Conservation (phyloP, 306 rosid genomes). For the Malus asiatica region DNA sequence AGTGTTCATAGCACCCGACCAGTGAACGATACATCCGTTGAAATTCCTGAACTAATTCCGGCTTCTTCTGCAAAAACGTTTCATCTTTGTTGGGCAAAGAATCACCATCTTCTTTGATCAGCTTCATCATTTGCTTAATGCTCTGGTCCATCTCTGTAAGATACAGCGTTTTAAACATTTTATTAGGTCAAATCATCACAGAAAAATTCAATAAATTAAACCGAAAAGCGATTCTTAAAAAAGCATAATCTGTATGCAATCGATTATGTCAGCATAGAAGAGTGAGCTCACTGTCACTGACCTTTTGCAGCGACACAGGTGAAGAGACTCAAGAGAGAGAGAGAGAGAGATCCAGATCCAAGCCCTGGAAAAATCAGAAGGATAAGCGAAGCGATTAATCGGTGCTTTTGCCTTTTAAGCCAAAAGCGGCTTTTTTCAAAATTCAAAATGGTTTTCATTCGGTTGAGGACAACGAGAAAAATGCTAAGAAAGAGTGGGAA, state of each 20-base stretch:
- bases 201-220: neutral
- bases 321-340: neutral
- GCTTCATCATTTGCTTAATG: conserved; percentile 29
- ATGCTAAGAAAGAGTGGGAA: neutral
- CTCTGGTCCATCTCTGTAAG: conserved; percentile 36
- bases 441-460: neutral
- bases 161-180: neutral
- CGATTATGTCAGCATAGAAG: neutral
- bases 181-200: neutral
- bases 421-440: neutral
- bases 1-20: conserved; percentile 17
- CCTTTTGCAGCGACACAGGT: neutral
- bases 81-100: conserved; percentile 4
- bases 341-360: neutral
- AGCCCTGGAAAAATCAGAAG: neutral
- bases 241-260: neutral
- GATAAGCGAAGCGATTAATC: neutral
- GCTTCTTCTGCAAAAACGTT: conserved; percentile 3
- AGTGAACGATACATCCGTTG: conserved; percentile 29
- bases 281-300: neutral
- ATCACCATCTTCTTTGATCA: conserved; percentile 30
- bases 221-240: neutral
- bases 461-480: conserved; percentile 3
- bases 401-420: neutral
- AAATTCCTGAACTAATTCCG: conserved; percentile 26